Percentiles rank a stretch among this genome's conserved stretches.
Conservation (phyloP, 345 rosid species). For the Citrus unshiu region DNA sequence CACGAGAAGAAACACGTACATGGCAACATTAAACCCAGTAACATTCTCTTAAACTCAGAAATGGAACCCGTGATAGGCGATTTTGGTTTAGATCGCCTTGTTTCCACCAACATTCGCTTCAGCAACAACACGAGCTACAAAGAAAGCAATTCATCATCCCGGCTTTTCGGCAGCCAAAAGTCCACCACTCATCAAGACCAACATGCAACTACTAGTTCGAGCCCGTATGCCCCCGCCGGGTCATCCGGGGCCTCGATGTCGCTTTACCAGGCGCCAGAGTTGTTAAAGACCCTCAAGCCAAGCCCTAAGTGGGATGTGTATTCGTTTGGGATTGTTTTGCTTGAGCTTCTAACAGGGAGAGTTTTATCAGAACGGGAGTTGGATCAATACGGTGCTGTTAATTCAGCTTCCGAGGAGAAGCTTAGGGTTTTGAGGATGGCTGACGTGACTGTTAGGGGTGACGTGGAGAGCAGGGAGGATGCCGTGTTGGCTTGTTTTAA, state of each 20-base stretch:
- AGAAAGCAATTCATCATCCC: slow-evolving; percentile 20
- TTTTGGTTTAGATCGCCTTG: slow-evolving; percentile 61
- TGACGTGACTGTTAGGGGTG: slow-evolving; percentile 55
- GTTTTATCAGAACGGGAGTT: slow-evolving; percentile 49
- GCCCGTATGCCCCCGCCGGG: slow-evolving; percentile 21
- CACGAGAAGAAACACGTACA: slow-evolving; percentile 82
- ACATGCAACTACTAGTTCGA: slow-evolving; percentile 9
- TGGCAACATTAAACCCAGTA: slow-evolving; percentile 75
- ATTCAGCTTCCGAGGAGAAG: slow-evolving; percentile 43
- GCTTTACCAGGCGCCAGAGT: slow-evolving; percentile 75
- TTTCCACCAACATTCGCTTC: not conserved
- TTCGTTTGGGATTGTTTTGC: slow-evolving; percentile 64
- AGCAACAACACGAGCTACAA: slow-evolving; percentile 17
- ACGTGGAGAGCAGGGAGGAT: slow-evolving; percentile 56
- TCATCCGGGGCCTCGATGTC: slow-evolving; percentile 16
- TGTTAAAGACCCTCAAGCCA: slow-evolving; percentile 49
- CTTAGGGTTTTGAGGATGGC: slow-evolving; percentile 45
- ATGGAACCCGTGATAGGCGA: slow-evolving; percentile 69
- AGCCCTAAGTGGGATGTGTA: slow-evolving; percentile 82
- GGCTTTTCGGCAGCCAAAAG: slow-evolving; percentile 33
- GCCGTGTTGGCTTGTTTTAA: slow-evolving; percentile 51
- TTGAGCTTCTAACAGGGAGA: slow-evolving; percentile 75
- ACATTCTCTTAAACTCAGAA: slow-evolving; percentile 59
- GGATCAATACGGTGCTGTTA: slow-evolving; percentile 38
- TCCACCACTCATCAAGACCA: slow-evolving; percentile 10